A percentile compares a stretch with the other conserved stretches of the same genome.
Evolutionary conservation across 2,329 filamentous ascomycete species (phyloP).

Genomic region (Colletotrichum nymphaeae): DNA sequence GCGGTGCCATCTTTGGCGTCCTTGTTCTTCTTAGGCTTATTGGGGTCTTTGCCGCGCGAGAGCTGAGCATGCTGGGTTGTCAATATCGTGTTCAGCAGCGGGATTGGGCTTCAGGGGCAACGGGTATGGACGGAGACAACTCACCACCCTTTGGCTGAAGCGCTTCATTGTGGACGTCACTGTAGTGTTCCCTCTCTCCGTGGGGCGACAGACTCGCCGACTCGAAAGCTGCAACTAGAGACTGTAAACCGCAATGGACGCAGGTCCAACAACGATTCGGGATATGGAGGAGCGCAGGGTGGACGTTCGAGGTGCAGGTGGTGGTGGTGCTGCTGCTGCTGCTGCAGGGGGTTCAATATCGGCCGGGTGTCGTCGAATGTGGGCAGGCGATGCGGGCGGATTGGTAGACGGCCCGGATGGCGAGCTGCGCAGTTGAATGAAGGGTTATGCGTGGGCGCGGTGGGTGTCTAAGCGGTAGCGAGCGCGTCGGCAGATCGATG

Average conservation of each 20-base stretch:
- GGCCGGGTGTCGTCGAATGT: background rate
- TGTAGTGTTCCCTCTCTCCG: constrained; percentile 31
- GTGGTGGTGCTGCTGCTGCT: background rate
- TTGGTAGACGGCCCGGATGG: background rate
- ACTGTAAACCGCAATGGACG: constrained; percentile 21
- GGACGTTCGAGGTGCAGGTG: constrained; percentile 19
- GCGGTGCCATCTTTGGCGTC: constrained; percentile 81
- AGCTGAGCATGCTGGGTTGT: constrained; percentile 75
- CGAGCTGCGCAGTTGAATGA: constrained; percentile 7
- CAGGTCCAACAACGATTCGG: constrained; percentile 22
- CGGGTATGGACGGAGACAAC: constrained; percentile 49
- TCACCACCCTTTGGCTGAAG: constrained; percentile 96
- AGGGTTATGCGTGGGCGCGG: background rate
- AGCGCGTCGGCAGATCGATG: constrained; percentile 33
- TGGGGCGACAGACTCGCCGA: constrained; percentile 33
- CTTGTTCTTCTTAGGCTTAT: constrained; percentile 86
- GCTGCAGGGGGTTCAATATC: background rate
- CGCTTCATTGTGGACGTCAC: constrained; percentile 83
- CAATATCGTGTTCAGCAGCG: constrained; percentile 47
- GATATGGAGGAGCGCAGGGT: constrained; percentile 8
- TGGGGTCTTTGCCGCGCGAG: constrained; percentile 87
- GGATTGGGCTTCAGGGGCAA: constrained; percentile 27
- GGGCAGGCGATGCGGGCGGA: constrained; percentile 1
- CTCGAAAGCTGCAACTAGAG: constrained; percentile 25
- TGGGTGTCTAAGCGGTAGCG: constrained; percentile 6